Base-by-base conservation (phyloP, 1,139 yeast species). In the Geotrichum bryndzae region DNA sequence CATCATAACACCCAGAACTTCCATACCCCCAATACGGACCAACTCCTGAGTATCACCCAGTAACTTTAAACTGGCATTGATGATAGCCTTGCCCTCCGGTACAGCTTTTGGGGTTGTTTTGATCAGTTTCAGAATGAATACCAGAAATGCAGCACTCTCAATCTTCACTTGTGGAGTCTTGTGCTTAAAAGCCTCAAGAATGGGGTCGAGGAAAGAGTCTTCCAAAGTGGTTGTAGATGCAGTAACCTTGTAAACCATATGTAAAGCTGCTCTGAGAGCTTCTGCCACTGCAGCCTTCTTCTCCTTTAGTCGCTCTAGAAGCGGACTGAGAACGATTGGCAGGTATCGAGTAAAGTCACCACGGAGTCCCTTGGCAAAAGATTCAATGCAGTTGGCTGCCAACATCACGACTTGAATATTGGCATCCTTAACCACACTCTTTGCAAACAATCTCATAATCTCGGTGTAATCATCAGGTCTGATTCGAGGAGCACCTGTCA, bases 31-130 rank as follows among this genome's bases (percentile, higher is more conserved):
- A 61, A 86, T 84, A 71, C 99, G 83, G 1, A 90, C 87, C 0
- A 95, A 90, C 63, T 90, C 96, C 71, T 88, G 90, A 0, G 96
- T 86, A 67, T 94, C 99, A 59, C 83, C 79, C 51, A 91, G 81
- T 22, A 90, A 77, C 69, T 87, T 88, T 7, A 82, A 79, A 1
- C 84, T 82, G 1, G 76, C 73, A 1, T 78, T 82, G 79, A 85
- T 82, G 15, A 88, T 84, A 10, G 72, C 70, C 65, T 85, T 88
- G 54, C 85, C 73, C 64, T 88, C 90, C 1, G 76, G 67, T 13
- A 23, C 59, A 4, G 78, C 71, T 7, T 77, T 75, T 1, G 95
- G 95, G 0, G 83, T 73, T 0, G 68, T 67, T 13, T 73, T 73
- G 0, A 90, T 80, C 18, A 79, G 76, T 29, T 81, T 77, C 65